Percentiles rank a stretch among this genome's conserved stretches.
phyloP scores from a whole-genome alignment of 345 rosid genomes.

The Salix exigua region DNA sequence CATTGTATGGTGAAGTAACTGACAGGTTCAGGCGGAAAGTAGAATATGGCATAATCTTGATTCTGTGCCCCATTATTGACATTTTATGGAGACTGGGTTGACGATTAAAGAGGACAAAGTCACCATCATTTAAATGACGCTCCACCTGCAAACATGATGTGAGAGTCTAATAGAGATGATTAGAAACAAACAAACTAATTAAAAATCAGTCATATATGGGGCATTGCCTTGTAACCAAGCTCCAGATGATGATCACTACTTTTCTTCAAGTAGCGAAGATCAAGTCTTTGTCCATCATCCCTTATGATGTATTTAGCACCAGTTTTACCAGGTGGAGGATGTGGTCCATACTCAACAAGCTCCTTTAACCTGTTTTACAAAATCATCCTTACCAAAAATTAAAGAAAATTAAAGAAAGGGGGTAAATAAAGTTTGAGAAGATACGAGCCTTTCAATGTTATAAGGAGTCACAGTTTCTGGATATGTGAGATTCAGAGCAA shows the following conservation, averaged over 20 bases:
- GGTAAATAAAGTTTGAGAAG: background rate
- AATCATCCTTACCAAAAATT: background rate
- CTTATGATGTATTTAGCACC: conserved; percentile 96
- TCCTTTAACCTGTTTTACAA: conserved; percentile 64
- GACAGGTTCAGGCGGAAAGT: conserved; percentile 90
- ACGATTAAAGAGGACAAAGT: conserved; percentile 88
- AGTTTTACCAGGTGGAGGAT: conserved; percentile 96
- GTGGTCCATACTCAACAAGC: conserved; percentile 95
- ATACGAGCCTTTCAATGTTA: conserved; percentile 78
- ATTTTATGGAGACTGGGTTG: conserved; percentile 98
- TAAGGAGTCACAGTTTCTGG: conserved; percentile 97
- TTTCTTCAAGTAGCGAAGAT: conserved; percentile 94
- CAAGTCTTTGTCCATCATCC: conserved; percentile 98
- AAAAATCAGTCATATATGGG: conserved; percentile 1
- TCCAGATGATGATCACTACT: conserved; percentile 98
- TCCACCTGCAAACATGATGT: conserved; percentile 64
- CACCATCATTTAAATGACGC: conserved; percentile 90
- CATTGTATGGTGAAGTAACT: conserved; percentile 97
- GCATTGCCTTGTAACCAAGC: conserved; percentile 80
- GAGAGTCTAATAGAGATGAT: background rate
- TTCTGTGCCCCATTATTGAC: conserved; percentile 98
- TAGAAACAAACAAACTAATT: background rate
- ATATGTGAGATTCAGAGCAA: conserved; percentile 87
- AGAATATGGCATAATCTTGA: conserved; percentile 96
- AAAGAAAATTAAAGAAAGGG: background rate